Evolutionary conservation across 495 filamentous ascomycete genomes (phyloP), one percentile per base, ranked within the genome.

Genomic region (Penicillium herquei): DNA sequence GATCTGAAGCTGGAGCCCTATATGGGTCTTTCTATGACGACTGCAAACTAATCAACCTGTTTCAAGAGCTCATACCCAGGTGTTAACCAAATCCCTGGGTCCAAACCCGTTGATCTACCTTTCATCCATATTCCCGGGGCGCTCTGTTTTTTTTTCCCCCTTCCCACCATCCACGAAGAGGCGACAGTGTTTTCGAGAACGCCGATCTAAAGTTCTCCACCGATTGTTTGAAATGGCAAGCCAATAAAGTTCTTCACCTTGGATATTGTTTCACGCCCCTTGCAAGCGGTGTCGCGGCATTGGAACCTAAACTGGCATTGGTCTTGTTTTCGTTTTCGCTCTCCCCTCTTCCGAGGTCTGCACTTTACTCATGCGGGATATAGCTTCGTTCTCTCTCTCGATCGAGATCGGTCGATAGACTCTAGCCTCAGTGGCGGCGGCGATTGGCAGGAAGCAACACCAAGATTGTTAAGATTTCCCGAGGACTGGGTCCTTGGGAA

Each of bases 251-350:
- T 61, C 41, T 37, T 30, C 40, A 42, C 16, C 26, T n/a, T 8
- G 34, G 32, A 45, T 39, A 35, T 41, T 57, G 53, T 49, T 18
- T 37, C 17, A 9, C 13, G 9, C 54, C 58, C 58, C 58, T 61
- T 61, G 58, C 58, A 48, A 60, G 42, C 52, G 47, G 42, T 51
- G 43, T 34, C 21, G 43, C 41, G 37, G 14, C 33, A 49, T 49
- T 39, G 47, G 50, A 51, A 39, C 17, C 34, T 26, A 31, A 14
- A 11, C 12, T 32, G 16, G 21, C 21, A 2, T 26, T 26, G 21
- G 21, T 26, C 21, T 26, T 26, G 21, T 13, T 37, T 37, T 37
- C 34, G 9, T 37, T 10, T 37, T 37, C 34, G 21, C 34, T 37
- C 34, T 13, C 6, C 6, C 18, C 13, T 42, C 35, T 12, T 18